Evolutionary conservation across 2,329 filamentous ascomycete genomes (phyloP), one percentile per base, ranked within the genome.

Genomic region (Simplicillium sp.): DNA sequence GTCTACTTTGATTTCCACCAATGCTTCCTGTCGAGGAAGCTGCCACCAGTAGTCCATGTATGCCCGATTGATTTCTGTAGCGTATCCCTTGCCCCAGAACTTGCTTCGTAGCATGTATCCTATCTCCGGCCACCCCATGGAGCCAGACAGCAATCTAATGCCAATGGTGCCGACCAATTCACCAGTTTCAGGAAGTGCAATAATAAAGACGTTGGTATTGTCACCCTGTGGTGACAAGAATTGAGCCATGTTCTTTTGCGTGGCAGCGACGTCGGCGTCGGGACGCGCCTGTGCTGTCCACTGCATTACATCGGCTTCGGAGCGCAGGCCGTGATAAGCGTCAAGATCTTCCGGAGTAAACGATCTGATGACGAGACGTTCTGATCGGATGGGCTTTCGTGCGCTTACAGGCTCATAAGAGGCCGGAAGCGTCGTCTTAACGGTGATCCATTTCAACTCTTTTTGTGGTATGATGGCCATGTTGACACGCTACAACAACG

Each of bases 261-360:
- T 73, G 42, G 66, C 62, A 2, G 61, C 64, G 2, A 66, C 37
- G 49, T 68, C 59, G 40, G 50, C 45, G 57, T 80, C 71, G 8
- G 60, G 48, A 8, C 48, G 42, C 43, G 66, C 68, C 47, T 52
- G 47, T 3, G 46, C 40, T 40, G 78, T 79, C 66, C 71, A 80
- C 41, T 57, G 56, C 81, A 85, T 84, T 36, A 80, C 74, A 48
- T 80, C 75, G 4, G 69, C 66, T 52, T 80, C 66, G 12, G 62
- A 64, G 17, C 80, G 74, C 40, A 85, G 61, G 16, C 58, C 57
- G 46, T 75, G 61, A 13, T 79, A 45, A 7, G 61, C 68, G 2
- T 61, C 56, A 2, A 74, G 59, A 54, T 84, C 78, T 3, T 66
- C 59, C 14, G 65, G 55, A 1, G 51, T 50, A 32, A 75, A 57